Percentiles rank a stretch among this genome's conserved stretches.
These are phyloP conservation scores for Calocybe cyanea DNA, from an alignment of 768 basidiomycete genomes.

Conservation along the genomic window DNA sequence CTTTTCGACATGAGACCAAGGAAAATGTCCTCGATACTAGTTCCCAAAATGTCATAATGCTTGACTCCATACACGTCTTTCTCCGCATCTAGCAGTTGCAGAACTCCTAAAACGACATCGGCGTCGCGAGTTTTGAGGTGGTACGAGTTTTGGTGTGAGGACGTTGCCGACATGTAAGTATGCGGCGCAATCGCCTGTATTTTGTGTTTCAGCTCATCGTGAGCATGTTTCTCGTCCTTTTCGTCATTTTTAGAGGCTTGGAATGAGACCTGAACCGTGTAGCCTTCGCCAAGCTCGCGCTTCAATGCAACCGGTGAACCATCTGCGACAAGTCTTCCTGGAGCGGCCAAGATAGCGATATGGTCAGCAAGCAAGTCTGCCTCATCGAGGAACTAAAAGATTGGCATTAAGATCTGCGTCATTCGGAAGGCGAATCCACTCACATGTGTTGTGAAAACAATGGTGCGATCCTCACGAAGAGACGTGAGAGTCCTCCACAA, in stretches of 20 bases:
- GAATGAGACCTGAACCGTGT: slow-evolving; percentile 57
- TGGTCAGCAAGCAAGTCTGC: slow-evolving; percentile 75
- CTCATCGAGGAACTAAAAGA: slow-evolving; percentile 64
- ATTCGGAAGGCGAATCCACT: slow-evolving; percentile 15
- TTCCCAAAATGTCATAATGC: slow-evolving; percentile 66
- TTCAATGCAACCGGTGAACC: slow-evolving; percentile 77
- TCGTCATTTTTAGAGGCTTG: slow-evolving; percentile 21
- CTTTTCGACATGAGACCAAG: slow-evolving; percentile 61
- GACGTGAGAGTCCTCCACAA: slow-evolving; percentile 73
- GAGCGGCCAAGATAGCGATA: slow-evolving; percentile 71
- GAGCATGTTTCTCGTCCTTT: slow-evolving; percentile 21
- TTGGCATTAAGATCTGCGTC: not conserved
- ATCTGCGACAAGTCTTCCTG: slow-evolving; percentile 70
- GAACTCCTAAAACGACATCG: slow-evolving; percentile 46
- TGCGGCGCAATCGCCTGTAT: slow-evolving; percentile 45
- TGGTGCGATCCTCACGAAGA: slow-evolving; percentile 60
- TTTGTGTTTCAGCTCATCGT: slow-evolving; percentile 31
- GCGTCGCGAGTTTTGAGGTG: slow-evolving; percentile 63
- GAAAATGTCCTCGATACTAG: slow-evolving; percentile 82
- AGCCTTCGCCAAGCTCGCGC: slow-evolving; percentile 66
- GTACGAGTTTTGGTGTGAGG: slow-evolving; percentile 44
- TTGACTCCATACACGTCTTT: slow-evolving; percentile 31
- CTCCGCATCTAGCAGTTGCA: slow-evolving; percentile 50
- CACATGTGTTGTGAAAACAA: slow-evolving; percentile 80
- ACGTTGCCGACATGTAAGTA: slow-evolving; percentile 36